Conservation (phyloP, 768 basidiomycete species). For the Hortiboletus flavorubellus region DNA sequence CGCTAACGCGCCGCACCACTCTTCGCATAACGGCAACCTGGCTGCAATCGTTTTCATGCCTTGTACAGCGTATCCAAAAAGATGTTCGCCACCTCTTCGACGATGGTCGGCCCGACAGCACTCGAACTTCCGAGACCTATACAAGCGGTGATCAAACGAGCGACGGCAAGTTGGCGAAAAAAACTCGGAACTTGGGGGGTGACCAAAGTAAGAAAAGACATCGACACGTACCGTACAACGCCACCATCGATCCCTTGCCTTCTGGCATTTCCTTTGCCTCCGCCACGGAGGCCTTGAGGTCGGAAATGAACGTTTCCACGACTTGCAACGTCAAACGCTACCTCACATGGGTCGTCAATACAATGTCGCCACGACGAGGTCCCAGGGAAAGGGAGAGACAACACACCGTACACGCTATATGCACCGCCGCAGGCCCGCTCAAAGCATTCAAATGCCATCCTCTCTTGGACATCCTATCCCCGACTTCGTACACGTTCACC, state of each 20-base stretch:
- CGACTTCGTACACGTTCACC: slow-evolving; percentile 77
- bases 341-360: not conserved
- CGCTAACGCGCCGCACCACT: not conserved
- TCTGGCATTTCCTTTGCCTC: slow-evolving; percentile 61
- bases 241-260: slow-evolving; percentile 86
- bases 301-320: slow-evolving; percentile 77
- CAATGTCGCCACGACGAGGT: no score
- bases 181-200: not conserved
- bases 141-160: not conserved
- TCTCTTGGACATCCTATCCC: slow-evolving; percentile 77
- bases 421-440: slow-evolving; percentile 73
- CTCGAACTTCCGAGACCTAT: slow-evolving; percentile 80
- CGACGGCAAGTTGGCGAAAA: not conserved
- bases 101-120: slow-evolving; percentile 76
- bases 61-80: slow-evolving; percentile 84
- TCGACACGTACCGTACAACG: slow-evolving; percentile 71
- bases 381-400: not conserved
- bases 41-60: slow-evolving; percentile 37
- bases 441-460: slow-evolving; percentile 95
- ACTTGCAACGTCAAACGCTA: slow-evolving; percentile 77
- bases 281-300: slow-evolving; percentile 73
- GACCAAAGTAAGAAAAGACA: not conserved
- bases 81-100: slow-evolving; percentile 70
- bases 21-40: no score
- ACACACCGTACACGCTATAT: slow-evolving; percentile 91